phyloP scores from a whole-genome alignment of 176 grass and related monocot genomes.

The Dactylis glomerata region DNA sequence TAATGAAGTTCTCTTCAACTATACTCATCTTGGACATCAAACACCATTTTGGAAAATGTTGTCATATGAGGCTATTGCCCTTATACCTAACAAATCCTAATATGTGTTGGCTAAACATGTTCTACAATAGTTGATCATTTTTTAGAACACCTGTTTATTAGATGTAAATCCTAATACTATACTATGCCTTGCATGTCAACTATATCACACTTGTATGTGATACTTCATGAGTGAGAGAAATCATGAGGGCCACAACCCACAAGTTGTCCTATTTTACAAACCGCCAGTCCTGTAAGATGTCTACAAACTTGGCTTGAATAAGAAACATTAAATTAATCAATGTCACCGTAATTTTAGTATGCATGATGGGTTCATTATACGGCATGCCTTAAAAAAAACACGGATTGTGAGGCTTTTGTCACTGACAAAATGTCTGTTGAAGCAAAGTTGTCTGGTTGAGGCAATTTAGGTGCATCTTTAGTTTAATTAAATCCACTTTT shows the following conservation, averaged over 20 bases:
- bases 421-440: constrained; percentile 3
- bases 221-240: background rate
- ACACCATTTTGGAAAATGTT: background rate
- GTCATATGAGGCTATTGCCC: background rate
- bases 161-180: background rate
- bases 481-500: background rate
- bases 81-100: background rate
- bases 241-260: background rate
- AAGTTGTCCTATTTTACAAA: background rate
- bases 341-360: background rate
- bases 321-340: background rate
- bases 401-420: background rate
- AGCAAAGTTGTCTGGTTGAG: background rate
- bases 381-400: background rate
- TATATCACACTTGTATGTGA: background rate
- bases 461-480: background rate
- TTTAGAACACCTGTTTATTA: background rate
- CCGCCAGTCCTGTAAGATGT: background rate
- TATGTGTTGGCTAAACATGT: background rate
- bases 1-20: background rate
- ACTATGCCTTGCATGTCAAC: background rate
- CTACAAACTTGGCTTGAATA: background rate
- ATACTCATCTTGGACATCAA: background rate
- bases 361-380: background rate
- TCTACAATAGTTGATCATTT: background rate